Conservation (phyloP, 257 asterid genomes). For the Jaltomata sinuosa region DNA sequence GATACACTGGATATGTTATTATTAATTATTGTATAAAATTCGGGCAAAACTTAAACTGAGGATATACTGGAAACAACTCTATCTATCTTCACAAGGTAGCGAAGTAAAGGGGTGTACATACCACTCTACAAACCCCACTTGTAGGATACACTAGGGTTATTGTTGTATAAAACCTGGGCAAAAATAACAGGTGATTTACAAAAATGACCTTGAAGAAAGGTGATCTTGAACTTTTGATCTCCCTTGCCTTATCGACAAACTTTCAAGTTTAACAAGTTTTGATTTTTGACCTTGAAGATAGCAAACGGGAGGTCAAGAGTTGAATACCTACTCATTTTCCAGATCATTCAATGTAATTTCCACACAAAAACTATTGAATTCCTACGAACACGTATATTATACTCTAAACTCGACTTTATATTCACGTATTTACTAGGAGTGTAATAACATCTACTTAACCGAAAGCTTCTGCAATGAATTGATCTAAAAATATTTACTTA, state of each 20-base stretch:
- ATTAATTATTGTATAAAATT: background rate
- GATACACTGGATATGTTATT: background rate
- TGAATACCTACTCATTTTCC: background rate
- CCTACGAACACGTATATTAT: rapidly evolving
- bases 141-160: background rate
- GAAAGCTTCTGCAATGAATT: background rate
- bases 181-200: background rate
- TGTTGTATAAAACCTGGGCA: background rate
- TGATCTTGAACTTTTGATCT: background rate
- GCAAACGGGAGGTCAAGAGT: background rate
- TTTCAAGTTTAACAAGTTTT: background rate
- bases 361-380: background rate
- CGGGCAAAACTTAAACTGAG: no score
- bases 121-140: no score
- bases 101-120: no score
- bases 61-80: no score
- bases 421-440: no score
- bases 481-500: background rate
- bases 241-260: background rate
- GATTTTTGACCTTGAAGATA: no score
- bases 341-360: background rate
- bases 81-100: no score
- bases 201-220: background rate
- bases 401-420: background rate
- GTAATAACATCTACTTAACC: background rate